Evolutionary conservation across 352 stramenopile species (phyloP), one percentile per base, ranked within the genome.

Genomic region (Blastocystis sp.): DNA sequence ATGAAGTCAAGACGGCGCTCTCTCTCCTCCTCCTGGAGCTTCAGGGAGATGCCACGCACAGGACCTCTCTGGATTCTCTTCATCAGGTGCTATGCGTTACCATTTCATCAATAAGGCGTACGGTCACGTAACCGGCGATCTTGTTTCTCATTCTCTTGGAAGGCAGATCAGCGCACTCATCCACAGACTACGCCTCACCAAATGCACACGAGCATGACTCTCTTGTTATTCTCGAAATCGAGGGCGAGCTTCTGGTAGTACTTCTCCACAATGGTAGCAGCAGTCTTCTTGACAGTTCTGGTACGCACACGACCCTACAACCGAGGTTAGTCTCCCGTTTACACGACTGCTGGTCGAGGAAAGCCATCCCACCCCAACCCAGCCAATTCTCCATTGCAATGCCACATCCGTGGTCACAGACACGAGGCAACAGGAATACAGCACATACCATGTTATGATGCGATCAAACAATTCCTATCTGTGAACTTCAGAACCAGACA

Each of bases 131-230:
- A 88, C 97, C 97, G 43, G 97, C 96, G 90, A 99, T 99, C 94
- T 99, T 99, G 94, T 99, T 99, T 90, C 97, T 94, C 96, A 99
- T 99, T 89, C 96, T 95, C 95, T 99, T 99, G 87, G 96, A 99
- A 78, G 96, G 97, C 89, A 98, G 95, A 91, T 99, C 98, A 77
- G 96, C 96, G 86, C 99, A 96, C 91, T 98, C 94, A 92, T 96
- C 93, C 90, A 79, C 69, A 62, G 43, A 60, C 69, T 79, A 60
- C 5, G 14, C 43, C 19, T 79, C 43, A 62, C 69, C 19, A 9
- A 34, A 17, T 19, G 9, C 5, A 21, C 28, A 60, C n/a, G 62
- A 60, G 62, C 10, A 17, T 34, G 19, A 97, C 95, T 89, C 95
- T 93, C 94, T 99, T 99, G 95, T 99, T 99, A 78, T 95, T 98